These are phyloP conservation scores for Candida michaelii DNA, from an alignment of 805 yeast genomes.

Conservation along the genomic window DNA sequence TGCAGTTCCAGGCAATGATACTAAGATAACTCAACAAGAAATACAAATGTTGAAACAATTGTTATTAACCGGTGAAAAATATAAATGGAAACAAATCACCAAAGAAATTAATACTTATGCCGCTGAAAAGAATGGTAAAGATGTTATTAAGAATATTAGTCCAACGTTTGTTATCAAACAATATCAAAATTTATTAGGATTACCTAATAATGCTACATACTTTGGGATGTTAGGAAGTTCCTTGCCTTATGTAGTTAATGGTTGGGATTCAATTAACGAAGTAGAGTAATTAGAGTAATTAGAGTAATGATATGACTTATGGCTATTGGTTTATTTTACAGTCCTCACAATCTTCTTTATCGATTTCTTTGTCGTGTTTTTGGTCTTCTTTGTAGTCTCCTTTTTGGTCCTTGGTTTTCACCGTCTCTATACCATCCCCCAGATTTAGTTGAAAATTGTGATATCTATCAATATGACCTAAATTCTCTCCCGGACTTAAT, in stretches of 20 bases:
- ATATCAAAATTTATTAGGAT: conserved; percentile 54
- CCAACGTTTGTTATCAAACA: conserved; percentile 56
- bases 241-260: conserved; percentile 51
- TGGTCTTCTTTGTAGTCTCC: not conserved
- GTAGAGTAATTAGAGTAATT: conserved; percentile 15
- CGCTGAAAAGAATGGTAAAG: conserved; percentile 14
- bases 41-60: conserved; percentile 46
- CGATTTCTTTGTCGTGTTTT: conserved; percentile 1
- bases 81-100: conserved; percentile 61
- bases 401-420: not conserved
- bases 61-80: conserved; percentile 52
- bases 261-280: conserved; percentile 44
- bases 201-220: conserved; percentile 46
- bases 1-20: conserved; percentile 6
- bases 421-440: conserved; percentile 4
- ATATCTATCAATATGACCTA: conserved; percentile 64
- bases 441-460: conserved; percentile 10
- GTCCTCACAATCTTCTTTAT: conserved; percentile 16
- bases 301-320: conserved; percentile 1
- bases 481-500: conserved; percentile 50
- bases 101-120: conserved; percentile 28
- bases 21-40: conserved; percentile 44
- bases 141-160: conserved; percentile 40
- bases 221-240: conserved; percentile 49
- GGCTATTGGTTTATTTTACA: conserved; percentile 13